Base-by-base conservation (phyloP, 805 yeast species). In the Lachancea waltii region DNA sequence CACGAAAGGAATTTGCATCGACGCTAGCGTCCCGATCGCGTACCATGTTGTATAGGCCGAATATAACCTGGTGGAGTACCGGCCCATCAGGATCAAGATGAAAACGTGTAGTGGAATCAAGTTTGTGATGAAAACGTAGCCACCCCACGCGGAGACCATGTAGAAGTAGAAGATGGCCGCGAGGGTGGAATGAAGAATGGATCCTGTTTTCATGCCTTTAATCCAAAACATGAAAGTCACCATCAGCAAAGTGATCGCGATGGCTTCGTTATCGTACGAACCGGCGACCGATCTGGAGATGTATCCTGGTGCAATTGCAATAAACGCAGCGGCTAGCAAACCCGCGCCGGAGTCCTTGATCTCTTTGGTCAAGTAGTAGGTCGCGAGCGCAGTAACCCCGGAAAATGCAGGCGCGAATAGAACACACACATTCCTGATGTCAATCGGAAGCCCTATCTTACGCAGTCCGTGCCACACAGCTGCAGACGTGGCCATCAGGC, bases 71-170 rank as follows among this genome's bases (percentile, higher is more conserved):
- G 79, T 79, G 50, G 75, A 75, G 64, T 87, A 92, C 56, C 98
- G 81, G 36, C 98, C 98, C 97, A 92, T 92, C 48, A 85, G 65
- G 37, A 92, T 65, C 58, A 92, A 70, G 35, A 86, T 89, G 56
- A 92, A 89, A 18, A 89, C 87, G 60, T 92, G 99, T 51, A 92
- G 70, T 33, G 98, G 98, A 53, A 92, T 86, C 71, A 94, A 78
- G 67, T 92, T 92, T 43, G 99, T 92, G 65, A 92, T 94, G 70
- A 92, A 92, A 36, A 94, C 99, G 60, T 92, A 92, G 19, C 99
- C 99, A 70, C 99, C 99, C 97, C 99, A 89, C 9, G 99, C 98
- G 33, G 95, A 80, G 36, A 92, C 99, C 99, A 92, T 92, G 72
- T 92, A 92, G 65, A 94, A 92, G 68, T 94, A 92, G 53, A 79